These are phyloP conservation scores for Globisporangium acanthophoron DNA, from an alignment of 352 stramenopile species.

Conservation along the genomic window DNA sequence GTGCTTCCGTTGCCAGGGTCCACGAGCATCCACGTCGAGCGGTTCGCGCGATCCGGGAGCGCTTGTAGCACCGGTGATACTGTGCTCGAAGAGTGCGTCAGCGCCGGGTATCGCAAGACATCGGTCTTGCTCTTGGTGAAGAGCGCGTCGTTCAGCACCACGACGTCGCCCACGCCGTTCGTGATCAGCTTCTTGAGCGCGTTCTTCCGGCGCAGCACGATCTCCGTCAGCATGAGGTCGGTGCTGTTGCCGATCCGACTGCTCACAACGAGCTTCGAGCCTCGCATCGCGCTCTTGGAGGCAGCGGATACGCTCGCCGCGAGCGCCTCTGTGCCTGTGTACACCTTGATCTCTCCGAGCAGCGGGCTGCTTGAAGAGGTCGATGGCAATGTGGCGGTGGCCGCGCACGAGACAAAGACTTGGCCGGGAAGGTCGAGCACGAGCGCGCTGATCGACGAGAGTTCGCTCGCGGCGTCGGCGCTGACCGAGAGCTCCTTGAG, in stretches of 20 bases:
- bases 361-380: neutral
- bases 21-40: neutral
- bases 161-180: constrained; percentile 1
- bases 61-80: neutral
- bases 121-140: constrained; percentile 2
- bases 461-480: neutral
- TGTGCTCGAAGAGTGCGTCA: neutral
- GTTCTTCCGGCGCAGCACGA: constrained; percentile 6
- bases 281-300: neutral
- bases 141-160: constrained; percentile 1
- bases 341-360: constrained; percentile 2
- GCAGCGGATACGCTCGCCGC: neutral
- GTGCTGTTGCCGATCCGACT: neutral
- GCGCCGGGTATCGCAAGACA: neutral
- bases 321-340: neutral
- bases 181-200: constrained; percentile 7
- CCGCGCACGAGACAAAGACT: constrained; percentile 5
- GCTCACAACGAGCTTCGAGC: constrained; percentile 3
- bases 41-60: neutral
- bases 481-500: neutral
- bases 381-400: neutral
- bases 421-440: neutral
- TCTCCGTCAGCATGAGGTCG: constrained; percentile 5
- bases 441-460: neutral
- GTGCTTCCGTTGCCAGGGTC: neutral